These are phyloP conservation scores for Syncephalis plumigaleata DNA, from an alignment of 371 early-diverging fungal genomes.

Conservation along the genomic window DNA sequence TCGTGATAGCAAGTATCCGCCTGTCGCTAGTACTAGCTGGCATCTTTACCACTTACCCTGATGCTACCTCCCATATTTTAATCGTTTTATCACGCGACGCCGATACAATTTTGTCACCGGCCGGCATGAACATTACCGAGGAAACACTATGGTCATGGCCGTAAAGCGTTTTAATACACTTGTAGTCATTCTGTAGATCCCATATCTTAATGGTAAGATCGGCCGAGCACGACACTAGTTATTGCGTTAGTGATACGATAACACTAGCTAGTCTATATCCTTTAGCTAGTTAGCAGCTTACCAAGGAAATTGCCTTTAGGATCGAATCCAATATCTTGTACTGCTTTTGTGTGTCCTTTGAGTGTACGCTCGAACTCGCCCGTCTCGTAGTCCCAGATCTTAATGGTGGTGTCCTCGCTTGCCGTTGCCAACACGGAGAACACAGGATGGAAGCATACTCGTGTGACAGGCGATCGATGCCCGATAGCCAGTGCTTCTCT, in stretches of 20 bases:
- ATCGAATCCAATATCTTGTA: conserved; percentile 69
- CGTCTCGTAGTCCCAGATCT: conserved; percentile 81
- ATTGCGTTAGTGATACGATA: background rate
- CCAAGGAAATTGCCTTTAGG: conserved; percentile 55
- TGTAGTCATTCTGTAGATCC: conserved; percentile 73
- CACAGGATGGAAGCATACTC: conserved; percentile 76
- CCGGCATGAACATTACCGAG: conserved; percentile 50
- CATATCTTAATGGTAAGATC: conserved; percentile 82
- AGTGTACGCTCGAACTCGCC: conserved; percentile 79
- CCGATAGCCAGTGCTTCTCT: conserved; percentile 44
- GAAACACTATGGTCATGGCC: conserved; percentile 90
- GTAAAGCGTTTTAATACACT: conserved; percentile 63
- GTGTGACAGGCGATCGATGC: conserved; percentile 72
- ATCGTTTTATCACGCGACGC: conserved; percentile 80
- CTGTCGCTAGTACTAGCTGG: too few species aligned
- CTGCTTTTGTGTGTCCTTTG: conserved; percentile 87
- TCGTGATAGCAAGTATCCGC: too few species aligned
- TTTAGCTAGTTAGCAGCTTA: conserved; percentile 6
- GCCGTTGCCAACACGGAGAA: conserved; percentile 70
- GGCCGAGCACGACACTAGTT: conserved; percentile 67
- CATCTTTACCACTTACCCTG: conserved; percentile 29
- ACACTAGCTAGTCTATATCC: background rate
- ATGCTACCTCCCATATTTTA: conserved; percentile 73
- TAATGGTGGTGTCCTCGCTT: conserved; percentile 79
- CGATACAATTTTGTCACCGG: conserved; percentile 60